Percentiles rank a stretch among this genome's conserved stretches.
Evolutionary conservation across 768 basidiomycete genomes (phyloP).

Genomic region (Coprinopsis cinerea): DNA sequence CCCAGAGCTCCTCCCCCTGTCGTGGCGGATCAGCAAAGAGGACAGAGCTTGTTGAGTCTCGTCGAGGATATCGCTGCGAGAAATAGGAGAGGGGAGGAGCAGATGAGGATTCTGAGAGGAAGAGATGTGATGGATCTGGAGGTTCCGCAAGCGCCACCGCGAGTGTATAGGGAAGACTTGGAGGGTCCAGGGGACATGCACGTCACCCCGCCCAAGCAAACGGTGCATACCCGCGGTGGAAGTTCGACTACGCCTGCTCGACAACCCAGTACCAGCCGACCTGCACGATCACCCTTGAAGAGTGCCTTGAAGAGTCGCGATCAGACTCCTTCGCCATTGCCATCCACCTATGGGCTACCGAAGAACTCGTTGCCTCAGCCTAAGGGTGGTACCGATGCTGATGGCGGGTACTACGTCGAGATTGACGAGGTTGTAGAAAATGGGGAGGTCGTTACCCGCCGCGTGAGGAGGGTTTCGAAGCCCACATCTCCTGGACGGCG

Average conservation of each 20-base stretch:
- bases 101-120: slow-evolving; percentile 12
- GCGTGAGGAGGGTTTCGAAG: too few species aligned
- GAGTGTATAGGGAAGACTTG: slow-evolving; percentile 4
- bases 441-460: too few species aligned
- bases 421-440: too few species aligned
- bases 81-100: slow-evolving; percentile 21
- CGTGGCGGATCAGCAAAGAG: background rate
- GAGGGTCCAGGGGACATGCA: background rate
- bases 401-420: too few species aligned
- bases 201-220: background rate
- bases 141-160: slow-evolving; percentile 5
- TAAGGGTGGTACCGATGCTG: background rate
- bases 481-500: too few species aligned
- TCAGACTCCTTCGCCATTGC: slow-evolving; percentile 42
- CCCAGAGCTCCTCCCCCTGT: slow-evolving; percentile 2
- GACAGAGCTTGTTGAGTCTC: slow-evolving; percentile 56
- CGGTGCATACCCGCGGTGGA: background rate
- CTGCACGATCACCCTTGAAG: slow-evolving; percentile 46
- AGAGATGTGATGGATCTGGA: slow-evolving; percentile 10
- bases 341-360: slow-evolving; percentile 1
- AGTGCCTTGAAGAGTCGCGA: slow-evolving; percentile 57
- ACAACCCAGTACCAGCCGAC: slow-evolving; percentile 14
- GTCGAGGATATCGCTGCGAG: slow-evolving; percentile 52
- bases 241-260: background rate
- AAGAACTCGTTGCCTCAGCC: background rate